These are phyloP conservation scores for Solanum gracilifrons DNA, from an alignment of 257 asterid genomes.

Conservation along the genomic window DNA sequence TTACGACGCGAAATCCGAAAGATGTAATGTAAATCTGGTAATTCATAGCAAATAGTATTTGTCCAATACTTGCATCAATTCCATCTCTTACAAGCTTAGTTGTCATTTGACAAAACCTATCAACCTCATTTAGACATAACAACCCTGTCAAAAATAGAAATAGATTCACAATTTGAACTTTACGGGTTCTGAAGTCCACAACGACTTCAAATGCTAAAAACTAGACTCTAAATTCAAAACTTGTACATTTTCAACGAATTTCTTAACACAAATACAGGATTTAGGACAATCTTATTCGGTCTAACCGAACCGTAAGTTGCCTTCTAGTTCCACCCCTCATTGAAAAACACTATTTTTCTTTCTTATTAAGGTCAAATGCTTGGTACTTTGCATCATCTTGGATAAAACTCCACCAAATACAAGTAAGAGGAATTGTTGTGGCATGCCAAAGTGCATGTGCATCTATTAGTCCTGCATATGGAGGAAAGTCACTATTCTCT, in stretches of 20 bases:
- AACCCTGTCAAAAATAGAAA: not conserved
- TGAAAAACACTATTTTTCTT: conserved; percentile 22
- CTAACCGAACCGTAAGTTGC: not conserved
- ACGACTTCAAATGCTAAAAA: not conserved
- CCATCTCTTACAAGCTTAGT: not conserved
- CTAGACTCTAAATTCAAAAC: not conserved
- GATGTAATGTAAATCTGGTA: not conserved
- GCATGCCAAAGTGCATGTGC: conserved; percentile 87
- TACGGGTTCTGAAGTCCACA: not conserved
- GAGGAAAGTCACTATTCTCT: conserved; percentile 74
- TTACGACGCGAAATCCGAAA: too few species aligned
- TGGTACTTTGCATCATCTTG: conserved; percentile 61
- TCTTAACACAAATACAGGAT: not conserved
- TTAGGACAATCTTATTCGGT: not conserved
- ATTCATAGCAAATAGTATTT: not conserved
- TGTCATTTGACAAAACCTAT: not conserved
- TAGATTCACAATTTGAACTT: not conserved
- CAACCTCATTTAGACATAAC: not conserved
- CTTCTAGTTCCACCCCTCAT: not conserved
- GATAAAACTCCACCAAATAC: conserved; percentile 72
- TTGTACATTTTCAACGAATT: not conserved
- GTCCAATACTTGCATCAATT: not conserved
- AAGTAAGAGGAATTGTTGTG: conserved; percentile 54
- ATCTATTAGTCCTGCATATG: conserved; percentile 45
- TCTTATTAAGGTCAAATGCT: conserved; percentile 42